These are phyloP conservation scores for Kodamaea plutei DNA, from an alignment of 1,139 yeast species.

Conservation along the genomic window DNA sequence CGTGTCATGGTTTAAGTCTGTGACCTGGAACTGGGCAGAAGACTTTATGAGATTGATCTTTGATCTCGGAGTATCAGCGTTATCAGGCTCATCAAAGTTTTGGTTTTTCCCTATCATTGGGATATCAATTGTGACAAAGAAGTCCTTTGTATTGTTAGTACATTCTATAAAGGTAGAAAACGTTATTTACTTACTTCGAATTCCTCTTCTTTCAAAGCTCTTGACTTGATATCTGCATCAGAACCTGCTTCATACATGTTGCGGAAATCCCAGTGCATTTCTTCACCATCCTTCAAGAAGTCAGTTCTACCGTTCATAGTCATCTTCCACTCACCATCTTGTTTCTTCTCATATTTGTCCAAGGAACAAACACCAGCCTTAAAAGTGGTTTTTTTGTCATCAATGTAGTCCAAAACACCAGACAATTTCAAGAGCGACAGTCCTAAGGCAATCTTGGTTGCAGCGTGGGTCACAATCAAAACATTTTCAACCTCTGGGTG, in stretches of 20 bases:
- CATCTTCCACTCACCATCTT: conserved; percentile 43
- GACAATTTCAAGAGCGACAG: conserved; percentile 54
- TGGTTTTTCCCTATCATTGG: conserved; percentile 31
- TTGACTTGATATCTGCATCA: conserved; percentile 61
- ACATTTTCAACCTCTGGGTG: conserved; percentile 55
- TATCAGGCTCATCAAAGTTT: conserved; percentile 12
- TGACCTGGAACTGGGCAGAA: conserved; percentile 39
- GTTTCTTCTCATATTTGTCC: conserved; percentile 34
- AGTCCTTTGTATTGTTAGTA: conserved; percentile 28
- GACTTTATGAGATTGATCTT: conserved; percentile 30
- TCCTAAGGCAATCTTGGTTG: conserved; percentile 76
- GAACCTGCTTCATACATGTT: conserved; percentile 71
- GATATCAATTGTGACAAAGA: conserved; percentile 41
- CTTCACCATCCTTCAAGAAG: conserved; percentile 72
- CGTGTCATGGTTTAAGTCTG: conserved; percentile 28
- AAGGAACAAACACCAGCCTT: conserved; percentile 46
- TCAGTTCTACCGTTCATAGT: conserved; percentile 65
- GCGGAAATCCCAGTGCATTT: conserved; percentile 86
- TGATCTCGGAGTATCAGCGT: conserved; percentile 13
- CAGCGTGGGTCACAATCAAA: conserved; percentile 76
- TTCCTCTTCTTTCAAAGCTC: conserved; percentile 28
- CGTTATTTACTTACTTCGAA: conserved; percentile 33
- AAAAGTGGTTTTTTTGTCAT: conserved; percentile 36
- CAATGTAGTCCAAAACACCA: conserved; percentile 48
- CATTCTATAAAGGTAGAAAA: too few relatives aligned